Conservation (phyloP, 2,329 filamentous ascomycete genomes). For the Colletotrichum orbiculare region DNA sequence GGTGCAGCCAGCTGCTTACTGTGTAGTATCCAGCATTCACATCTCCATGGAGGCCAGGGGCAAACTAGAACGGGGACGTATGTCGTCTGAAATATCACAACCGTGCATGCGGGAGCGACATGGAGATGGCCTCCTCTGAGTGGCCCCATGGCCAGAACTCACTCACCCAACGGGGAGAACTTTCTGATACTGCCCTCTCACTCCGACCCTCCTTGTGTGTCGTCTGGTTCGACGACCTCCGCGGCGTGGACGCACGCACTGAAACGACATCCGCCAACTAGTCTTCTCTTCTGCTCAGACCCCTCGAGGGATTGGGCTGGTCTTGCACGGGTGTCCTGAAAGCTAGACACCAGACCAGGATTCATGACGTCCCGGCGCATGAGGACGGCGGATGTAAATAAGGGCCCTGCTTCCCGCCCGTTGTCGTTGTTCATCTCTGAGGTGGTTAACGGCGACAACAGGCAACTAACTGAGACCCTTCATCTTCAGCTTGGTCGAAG, state of each 20-base stretch:
- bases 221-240: constrained; percentile 12
- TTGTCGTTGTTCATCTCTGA: too few relatives aligned
- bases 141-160: constrained; percentile 12
- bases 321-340: constrained; percentile 10
- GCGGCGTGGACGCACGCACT: constrained; percentile 29
- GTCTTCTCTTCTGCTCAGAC: constrained; percentile 25
- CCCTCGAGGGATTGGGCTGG: constrained; percentile 26
- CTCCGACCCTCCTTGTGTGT: background rate
- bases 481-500: too few relatives aligned
- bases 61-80: constrained; percentile 1
- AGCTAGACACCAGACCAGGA: constrained; percentile 14
- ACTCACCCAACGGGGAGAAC: background rate
- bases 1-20: background rate
- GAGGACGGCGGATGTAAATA: constrained; percentile 21
- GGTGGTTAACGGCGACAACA: too few relatives aligned
- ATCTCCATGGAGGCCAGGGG: background rate
- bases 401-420: constrained; percentile 12
- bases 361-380: constrained; percentile 19
- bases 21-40: background rate
- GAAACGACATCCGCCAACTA: constrained; percentile 27
- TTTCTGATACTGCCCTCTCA: background rate
- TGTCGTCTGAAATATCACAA: constrained; percentile 24
- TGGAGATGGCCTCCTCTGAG: constrained; percentile 14
- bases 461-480: too few relatives aligned
- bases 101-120: constrained; percentile 18